phyloP scores from a whole-genome alignment of 75 land plant genomes.

The Isoetes taiwanensis region DNA sequence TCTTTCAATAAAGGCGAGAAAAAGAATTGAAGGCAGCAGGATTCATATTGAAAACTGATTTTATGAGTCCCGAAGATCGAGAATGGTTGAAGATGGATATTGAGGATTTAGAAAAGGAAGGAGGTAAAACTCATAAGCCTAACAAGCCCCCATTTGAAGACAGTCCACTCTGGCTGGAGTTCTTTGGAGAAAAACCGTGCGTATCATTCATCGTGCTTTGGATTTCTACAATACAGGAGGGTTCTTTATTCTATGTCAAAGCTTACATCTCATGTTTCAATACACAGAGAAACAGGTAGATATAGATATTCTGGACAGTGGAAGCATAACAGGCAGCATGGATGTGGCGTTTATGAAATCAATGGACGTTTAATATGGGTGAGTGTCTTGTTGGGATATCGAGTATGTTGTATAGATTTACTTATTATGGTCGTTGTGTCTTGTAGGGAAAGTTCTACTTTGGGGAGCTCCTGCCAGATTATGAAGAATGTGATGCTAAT shows the following conservation, averaged over 20 bases:
- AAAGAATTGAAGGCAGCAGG: conserved; percentile 64
- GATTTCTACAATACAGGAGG: neutral
- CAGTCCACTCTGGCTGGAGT: conserved; percentile 44
- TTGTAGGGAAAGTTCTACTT: conserved; percentile 83
- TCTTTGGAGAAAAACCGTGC: conserved; percentile 70
- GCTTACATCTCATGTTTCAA: no score
- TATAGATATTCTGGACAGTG: conserved; percentile 89
- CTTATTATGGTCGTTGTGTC: no score
- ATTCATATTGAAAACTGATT: conserved; percentile 53
- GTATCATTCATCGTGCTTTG: no score
- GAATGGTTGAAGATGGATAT: conserved; percentile 86
- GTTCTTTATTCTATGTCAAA: no score
- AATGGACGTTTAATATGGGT: conserved; percentile 61
- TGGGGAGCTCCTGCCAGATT: conserved; percentile 56
- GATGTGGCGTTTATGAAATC: conserved; percentile 88
- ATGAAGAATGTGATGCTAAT: conserved; percentile 46
- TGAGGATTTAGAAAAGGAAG: conserved; percentile 42
- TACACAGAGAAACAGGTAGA: conserved; percentile 65
- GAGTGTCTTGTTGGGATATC: no score
- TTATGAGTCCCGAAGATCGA: conserved; percentile 62
- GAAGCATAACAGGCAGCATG: conserved; percentile 91
- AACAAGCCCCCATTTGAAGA: conserved; percentile 49
- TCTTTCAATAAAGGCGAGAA: no score
- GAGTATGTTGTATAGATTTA: no score
- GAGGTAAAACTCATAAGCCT: conserved; percentile 10